phyloP scores from a whole-genome alignment of 2,329 filamentous ascomycete genomes.

The Fusarium buharicum region DNA sequence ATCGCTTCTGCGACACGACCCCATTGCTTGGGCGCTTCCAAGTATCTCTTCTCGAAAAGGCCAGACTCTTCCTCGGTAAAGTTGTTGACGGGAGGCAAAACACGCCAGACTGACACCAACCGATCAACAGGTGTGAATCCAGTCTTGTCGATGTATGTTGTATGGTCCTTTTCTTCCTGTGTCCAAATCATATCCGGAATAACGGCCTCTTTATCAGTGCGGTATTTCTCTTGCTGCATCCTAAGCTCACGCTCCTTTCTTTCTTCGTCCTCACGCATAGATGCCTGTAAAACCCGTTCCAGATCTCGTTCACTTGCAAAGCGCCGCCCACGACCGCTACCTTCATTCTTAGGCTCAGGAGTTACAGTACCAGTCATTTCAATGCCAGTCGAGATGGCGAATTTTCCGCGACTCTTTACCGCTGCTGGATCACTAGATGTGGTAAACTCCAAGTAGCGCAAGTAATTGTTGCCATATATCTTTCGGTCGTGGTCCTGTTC shows the following conservation, averaged over 20 bases:
- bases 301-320: constrained; percentile 79
- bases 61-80: constrained; percentile 77
- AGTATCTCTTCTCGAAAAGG: constrained; percentile 77
- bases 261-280: constrained; percentile 76
- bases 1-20: constrained; percentile 77
- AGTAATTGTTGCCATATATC: constrained; percentile 60
- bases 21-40: constrained; percentile 85
- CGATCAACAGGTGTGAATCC: constrained; percentile 72
- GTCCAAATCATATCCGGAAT: constrained; percentile 77
- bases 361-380: constrained; percentile 53
- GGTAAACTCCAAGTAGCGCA: constrained; percentile 65
- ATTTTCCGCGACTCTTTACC: constrained; percentile 65
- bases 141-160: constrained; percentile 72
- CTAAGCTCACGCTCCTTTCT: constrained; percentile 72
- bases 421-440: constrained; percentile 65
- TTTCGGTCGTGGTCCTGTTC: constrained; percentile 55
- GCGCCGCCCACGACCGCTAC: constrained; percentile 63
- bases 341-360: constrained; percentile 67
- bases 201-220: constrained; percentile 79
- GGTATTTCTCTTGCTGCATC: constrained; percentile 74
- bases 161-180: constrained; percentile 66
- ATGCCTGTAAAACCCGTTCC: constrained; percentile 77
- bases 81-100: constrained; percentile 77
- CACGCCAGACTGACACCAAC: constrained; percentile 76
- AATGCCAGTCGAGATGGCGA: constrained; percentile 53